Evolutionary conservation across 345 rosid genomes (phyloP).

Genomic region (Carallia brachiata): DNA sequence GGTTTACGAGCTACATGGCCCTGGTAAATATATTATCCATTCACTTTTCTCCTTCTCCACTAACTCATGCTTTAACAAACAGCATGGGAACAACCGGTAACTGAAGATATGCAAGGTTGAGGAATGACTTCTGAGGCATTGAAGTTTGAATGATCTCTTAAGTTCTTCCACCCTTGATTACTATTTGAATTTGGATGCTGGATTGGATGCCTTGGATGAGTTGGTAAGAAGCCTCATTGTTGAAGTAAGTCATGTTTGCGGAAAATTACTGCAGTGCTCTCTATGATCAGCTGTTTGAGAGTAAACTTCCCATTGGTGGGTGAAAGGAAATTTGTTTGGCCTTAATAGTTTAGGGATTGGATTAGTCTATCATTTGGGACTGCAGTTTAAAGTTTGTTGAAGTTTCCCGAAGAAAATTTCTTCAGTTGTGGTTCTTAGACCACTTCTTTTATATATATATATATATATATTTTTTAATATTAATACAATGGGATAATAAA

Average conservation of each 20-base stretch:
- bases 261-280: conserved; percentile 67
- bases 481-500: conserved; percentile 8
- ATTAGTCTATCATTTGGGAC: conserved; percentile 28
- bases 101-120: conserved; percentile 95
- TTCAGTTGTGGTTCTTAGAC: conserved; percentile 13
- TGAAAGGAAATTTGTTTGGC: conserved; percentile 49
- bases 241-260: conserved; percentile 61
- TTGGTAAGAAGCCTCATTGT: conserved; percentile 77
- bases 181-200: conserved; percentile 74
- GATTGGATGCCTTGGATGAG: conserved; percentile 73
- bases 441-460: not conserved
- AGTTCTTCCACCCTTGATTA: conserved; percentile 95
- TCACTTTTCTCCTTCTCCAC: conserved; percentile 69
- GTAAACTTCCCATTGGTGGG: conserved; percentile 46
- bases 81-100: conserved; percentile 87
- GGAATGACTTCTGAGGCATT: conserved; percentile 99
- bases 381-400: conserved; percentile 21
- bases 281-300: conserved; percentile 47
- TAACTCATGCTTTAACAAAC: conserved; percentile 96
- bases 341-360: conserved; percentile 42
- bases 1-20: conserved; percentile 99
- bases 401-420: conserved; percentile 15
- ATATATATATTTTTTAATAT: not conserved
- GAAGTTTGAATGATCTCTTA: conserved; percentile 99
- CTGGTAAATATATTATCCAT: conserved; percentile 90